Evolutionary conservation across 176 grass and related monocot genomes (phyloP), one percentile per base, ranked within the genome.

Genomic region (Thalia dealbata): DNA sequence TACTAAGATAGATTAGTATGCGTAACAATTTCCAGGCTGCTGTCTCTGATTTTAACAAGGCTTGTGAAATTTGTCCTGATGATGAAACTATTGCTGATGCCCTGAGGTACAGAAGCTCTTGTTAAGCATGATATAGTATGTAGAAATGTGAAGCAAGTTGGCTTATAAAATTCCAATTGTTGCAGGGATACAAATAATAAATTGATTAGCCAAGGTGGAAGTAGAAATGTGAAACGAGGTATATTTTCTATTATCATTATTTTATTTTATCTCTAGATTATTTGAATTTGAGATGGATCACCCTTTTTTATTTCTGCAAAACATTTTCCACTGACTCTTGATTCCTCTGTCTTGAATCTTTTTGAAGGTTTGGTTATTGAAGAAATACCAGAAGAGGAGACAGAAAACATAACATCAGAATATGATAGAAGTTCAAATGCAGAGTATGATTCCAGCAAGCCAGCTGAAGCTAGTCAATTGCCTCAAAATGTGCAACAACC

Each of bases 21-120:
- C 38, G 25, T 62, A 68, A 77, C 61, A 78, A 38, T 42, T 72
- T 83, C 69, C 79, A 99, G 95, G 95, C 85, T 45, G 87, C 95
- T 86, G 90, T 88, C 63, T 68, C 75, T 76, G 90, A 99, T 79
- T 91, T 99, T 77, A 86, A 77, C 50, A 91, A 88, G 69, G 90
- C 90, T 38, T 69, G 88, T 83, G 81, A 86, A 86, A 84, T 86
- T 78, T 91, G 74, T 52, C 87, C 90, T 30, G 85, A 93, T 52
- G 95, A 99, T 91, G 95, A 93, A 84, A 99, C 95, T 71, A 99
- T 99, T 81, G 95, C 90, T 77, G 86, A 79, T 66, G 85, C 88
- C 78, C 67, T 88, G 27, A 93, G 87, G 95, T 99, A 88, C 45
- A n/a, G 50, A 52, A 48, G 13, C 76, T 68, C 74, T 27, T 25